Percentiles rank a stretch among this genome's conserved stretches.
Conservation (phyloP, 345 rosid genomes). For the Syzygium oleosum region DNA sequence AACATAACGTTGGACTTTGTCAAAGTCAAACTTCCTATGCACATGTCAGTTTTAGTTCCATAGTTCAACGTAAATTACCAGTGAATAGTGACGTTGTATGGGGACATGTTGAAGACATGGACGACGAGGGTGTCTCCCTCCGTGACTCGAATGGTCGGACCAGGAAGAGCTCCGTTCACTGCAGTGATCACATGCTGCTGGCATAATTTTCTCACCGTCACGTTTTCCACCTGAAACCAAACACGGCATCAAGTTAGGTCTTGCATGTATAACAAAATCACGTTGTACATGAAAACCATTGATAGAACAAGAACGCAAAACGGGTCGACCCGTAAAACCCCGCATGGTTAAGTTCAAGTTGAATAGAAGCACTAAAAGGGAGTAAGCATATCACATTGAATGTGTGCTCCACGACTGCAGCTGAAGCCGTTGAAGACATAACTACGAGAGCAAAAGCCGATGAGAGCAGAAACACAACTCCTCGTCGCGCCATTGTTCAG, state of each 20-base stretch:
- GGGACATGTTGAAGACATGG: constrained; percentile 71
- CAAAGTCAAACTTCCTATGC: background rate
- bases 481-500: constrained; percentile 15
- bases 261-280: background rate
- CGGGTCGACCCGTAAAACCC: background rate
- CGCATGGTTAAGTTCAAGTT: background rate
- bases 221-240: constrained; percentile 57
- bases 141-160: constrained; percentile 45
- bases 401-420: constrained; percentile 63
- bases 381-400: constrained; percentile 36
- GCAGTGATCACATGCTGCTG: constrained; percentile 46
- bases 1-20: background rate
- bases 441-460: constrained; percentile 16
- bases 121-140: constrained; percentile 78
- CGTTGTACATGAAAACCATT: background rate
- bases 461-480: background rate
- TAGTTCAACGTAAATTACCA: constrained; percentile 35
- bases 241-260: background rate
- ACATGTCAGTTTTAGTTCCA: background rate
- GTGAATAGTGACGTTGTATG: constrained; percentile 77
- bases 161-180: constrained; percentile 72
- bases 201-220: constrained; percentile 47
- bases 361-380: background rate
- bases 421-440: constrained; percentile 43
- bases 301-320: background rate